phyloP scores from a whole-genome alignment of 768 basidiomycete species.

The Trametes cubensis region DNA sequence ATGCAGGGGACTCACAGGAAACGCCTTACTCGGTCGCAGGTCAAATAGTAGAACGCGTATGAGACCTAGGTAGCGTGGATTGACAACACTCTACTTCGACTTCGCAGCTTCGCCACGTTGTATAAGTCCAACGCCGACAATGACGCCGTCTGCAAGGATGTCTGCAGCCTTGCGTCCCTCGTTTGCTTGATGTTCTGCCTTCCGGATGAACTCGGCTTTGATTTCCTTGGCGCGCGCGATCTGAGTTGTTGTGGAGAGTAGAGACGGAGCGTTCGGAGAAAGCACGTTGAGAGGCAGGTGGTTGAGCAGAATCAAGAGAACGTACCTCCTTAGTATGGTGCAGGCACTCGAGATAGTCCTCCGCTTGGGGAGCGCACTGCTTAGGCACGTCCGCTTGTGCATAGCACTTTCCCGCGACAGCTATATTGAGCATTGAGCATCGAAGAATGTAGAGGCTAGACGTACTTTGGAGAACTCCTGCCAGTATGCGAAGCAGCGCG shows the following conservation, averaged over 20 bases:
- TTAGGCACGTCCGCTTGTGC: constrained; percentile 73
- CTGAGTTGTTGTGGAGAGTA: constrained; percentile 34
- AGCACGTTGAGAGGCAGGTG: constrained; percentile 1
- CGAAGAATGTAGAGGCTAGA: not conserved
- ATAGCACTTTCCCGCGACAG: constrained; percentile 65
- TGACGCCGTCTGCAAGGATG: constrained; percentile 70
- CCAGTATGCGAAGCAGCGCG: constrained; percentile 90
- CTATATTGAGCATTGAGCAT: not conserved
- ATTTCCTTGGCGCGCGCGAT: constrained; percentile 68
- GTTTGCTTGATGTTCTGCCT: constrained; percentile 63
- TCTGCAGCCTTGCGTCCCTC: constrained; percentile 75
- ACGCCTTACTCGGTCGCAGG: no score
- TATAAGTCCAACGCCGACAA: constrained; percentile 77
- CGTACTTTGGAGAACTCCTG: constrained; percentile 81
- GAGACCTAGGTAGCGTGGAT: not conserved
- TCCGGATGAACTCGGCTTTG: constrained; percentile 70
- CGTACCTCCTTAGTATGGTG: constrained; percentile 88
- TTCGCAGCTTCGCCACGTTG: constrained; percentile 44
- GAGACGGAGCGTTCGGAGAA: constrained; percentile 1
- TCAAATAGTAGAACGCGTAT: no score
- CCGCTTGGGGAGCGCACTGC: constrained; percentile 69
- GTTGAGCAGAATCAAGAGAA: constrained; percentile 5
- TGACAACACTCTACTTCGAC: constrained; percentile 18
- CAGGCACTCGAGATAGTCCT: constrained; percentile 91
- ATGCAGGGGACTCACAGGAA: no score